These are phyloP conservation scores for Zopfia rhizophila DNA, from an alignment of 2,329 filamentous ascomycete species.

Conservation along the genomic window DNA sequence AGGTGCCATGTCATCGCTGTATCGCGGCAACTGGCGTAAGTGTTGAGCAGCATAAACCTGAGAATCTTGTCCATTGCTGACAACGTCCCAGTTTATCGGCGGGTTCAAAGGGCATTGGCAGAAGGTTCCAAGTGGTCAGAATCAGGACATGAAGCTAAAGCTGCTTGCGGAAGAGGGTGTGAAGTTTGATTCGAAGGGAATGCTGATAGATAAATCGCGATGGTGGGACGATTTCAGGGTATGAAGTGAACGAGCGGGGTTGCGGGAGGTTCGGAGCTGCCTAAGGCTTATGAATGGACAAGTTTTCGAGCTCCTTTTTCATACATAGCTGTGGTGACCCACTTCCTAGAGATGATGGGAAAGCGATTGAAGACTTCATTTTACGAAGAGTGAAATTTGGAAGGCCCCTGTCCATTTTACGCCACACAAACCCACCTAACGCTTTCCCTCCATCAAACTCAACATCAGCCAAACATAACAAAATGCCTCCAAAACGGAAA, in stretches of 20 bases:
- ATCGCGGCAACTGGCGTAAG: conserved; percentile 75
- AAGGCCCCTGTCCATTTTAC: conserved; percentile 2
- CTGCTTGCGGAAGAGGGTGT: conserved; percentile 73
- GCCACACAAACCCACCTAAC: background rate
- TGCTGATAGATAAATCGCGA: conserved; percentile 61
- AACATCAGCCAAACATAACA: conserved; percentile 8
- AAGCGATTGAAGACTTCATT: conserved; percentile 7
- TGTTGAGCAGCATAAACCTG: conserved; percentile 3
- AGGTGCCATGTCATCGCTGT: conserved; percentile 83
- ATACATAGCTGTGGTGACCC: background rate
- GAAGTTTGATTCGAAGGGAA: conserved; percentile 68
- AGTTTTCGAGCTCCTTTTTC: too few relatives aligned
- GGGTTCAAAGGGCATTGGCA: conserved; percentile 77
- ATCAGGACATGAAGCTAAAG: conserved; percentile 71
- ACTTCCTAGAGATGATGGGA: background rate
- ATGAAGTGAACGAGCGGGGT: conserved; percentile 18
- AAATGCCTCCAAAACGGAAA: conserved; percentile 45
- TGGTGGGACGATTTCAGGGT: conserved; percentile 58
- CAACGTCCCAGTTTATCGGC: conserved; percentile 60
- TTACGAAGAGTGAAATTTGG: conserved; percentile 4
- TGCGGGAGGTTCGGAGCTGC: conserved; percentile 28
- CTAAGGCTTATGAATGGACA: too few relatives aligned
- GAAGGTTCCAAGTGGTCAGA: conserved; percentile 69
- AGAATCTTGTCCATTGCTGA: conserved; percentile 3
- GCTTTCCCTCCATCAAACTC: conserved; percentile 1